Percentiles rank a stretch among this genome's conserved stretches.
Evolutionary conservation across 306 rosid genomes (phyloP).

Genomic region (Lablab purpureus): DNA sequence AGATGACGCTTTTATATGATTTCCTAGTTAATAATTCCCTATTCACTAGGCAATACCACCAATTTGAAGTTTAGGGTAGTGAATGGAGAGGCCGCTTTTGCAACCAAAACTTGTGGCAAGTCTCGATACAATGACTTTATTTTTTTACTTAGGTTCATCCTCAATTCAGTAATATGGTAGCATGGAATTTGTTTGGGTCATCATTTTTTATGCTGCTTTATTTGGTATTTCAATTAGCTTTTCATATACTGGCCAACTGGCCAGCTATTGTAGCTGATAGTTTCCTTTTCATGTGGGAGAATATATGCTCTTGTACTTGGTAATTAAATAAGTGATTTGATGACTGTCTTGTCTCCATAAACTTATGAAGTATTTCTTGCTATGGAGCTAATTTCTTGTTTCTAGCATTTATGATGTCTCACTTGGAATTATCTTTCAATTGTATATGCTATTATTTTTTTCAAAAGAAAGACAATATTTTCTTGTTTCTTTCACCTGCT

Average conservation of each 20-base stretch:
- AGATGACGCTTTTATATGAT: background rate
- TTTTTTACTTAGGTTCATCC: background rate
- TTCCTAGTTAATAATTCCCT: background rate
- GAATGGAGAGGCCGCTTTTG: background rate
- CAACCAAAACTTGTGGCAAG: background rate
- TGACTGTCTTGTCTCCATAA: no score
- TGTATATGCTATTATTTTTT: background rate
- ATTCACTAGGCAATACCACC: background rate
- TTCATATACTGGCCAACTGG: no score
- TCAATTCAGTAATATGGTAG: constrained; percentile 10
- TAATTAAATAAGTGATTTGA: no score
- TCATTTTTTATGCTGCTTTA: background rate
- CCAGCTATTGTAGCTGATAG: no score
- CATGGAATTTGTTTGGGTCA: constrained; percentile 10
- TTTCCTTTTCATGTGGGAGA: no score
- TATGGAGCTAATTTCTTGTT: no score
- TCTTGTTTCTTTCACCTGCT: constrained; percentile 30
- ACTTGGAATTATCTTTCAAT: background rate
- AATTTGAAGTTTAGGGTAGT: background rate
- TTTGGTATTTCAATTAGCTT: no score
- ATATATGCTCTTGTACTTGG: no score
- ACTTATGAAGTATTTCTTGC: no score
- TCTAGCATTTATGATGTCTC: background rate
- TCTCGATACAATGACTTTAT: background rate
- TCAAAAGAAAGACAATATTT: background rate